Evolutionary conservation across 2,329 filamentous ascomycete species (phyloP).

Genomic region (Penicillium paneum): DNA sequence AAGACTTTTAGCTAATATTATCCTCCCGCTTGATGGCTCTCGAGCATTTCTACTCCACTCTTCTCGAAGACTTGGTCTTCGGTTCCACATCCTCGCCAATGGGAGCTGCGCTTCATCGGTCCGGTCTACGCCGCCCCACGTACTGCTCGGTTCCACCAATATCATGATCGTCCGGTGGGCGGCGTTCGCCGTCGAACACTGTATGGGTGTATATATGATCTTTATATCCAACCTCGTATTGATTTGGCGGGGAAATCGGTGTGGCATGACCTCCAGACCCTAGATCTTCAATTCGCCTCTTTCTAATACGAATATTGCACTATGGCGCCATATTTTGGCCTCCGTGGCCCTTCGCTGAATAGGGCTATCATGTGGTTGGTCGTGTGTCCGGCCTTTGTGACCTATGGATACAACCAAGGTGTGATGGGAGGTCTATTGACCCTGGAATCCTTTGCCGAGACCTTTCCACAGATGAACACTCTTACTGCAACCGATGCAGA

Average conservation of each 20-base stretch:
- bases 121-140: not conserved
- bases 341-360: slow-evolving; percentile 22
- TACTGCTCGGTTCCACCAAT: not conserved
- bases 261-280: not conserved
- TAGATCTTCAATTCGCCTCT: not conserved
- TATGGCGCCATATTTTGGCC: slow-evolving; percentile 8
- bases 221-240: not conserved
- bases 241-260: not conserved
- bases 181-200: not conserved
- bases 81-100: not conserved
- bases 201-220: not conserved
- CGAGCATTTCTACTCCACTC: not conserved
- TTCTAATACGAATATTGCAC: not conserved
- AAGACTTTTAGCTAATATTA: not conserved
- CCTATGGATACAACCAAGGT: slow-evolving; percentile 54
- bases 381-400: slow-evolving; percentile 34
- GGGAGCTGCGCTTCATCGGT: not conserved
- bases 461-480: slow-evolving; percentile 52
- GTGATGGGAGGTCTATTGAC: slow-evolving; percentile 58
- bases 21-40: not conserved
- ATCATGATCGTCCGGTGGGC: not conserved
- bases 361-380: slow-evolving; percentile 26
- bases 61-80: not conserved
- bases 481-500: slow-evolving; percentile 26
- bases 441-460: slow-evolving; percentile 56